phyloP scores from a whole-genome alignment of 495 filamentous ascomycete species.

The Parachaetomium inaequale region DNA sequence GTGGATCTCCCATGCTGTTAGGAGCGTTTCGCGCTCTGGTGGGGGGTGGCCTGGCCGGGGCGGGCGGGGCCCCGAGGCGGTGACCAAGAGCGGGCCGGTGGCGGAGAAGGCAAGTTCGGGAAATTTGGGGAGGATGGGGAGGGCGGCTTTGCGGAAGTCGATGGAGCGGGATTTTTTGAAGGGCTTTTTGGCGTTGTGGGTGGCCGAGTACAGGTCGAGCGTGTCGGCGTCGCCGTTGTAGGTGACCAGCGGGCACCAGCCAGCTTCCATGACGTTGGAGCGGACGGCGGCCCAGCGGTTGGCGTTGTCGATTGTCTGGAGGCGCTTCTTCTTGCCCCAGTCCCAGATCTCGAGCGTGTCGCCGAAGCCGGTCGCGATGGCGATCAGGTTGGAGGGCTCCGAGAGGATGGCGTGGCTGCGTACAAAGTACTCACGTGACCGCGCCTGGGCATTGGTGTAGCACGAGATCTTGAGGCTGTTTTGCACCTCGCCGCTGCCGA shows the following conservation, averaged over 20 bases:
- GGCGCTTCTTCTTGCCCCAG: constrained; percentile 35
- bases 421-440: constrained; percentile 39
- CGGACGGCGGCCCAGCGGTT: constrained; percentile 37
- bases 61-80: constrained; percentile 36
- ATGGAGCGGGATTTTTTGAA: constrained; percentile 64
- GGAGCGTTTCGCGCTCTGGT: constrained; percentile 33
- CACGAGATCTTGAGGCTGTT: constrained; percentile 33
- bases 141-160: constrained; percentile 46
- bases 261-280: constrained; percentile 33
- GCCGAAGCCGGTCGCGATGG: constrained; percentile 36
- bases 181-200: constrained; percentile 63
- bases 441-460: constrained; percentile 34
- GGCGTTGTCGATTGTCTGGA: constrained; percentile 34
- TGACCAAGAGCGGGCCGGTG: constrained; percentile 34
- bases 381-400: constrained; percentile 32
- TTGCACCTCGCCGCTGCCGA: constrained; percentile 31
- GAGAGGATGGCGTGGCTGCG: constrained; percentile 39
- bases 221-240: constrained; percentile 30
- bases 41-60: constrained; percentile 34
- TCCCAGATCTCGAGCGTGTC: constrained; percentile 38
- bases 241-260: constrained; percentile 30
- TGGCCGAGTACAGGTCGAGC: constrained; percentile 61
- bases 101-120: constrained; percentile 38
- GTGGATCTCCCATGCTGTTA: constrained; percentile 35
- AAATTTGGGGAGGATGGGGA: constrained; percentile 35